phyloP scores from a whole-genome alignment of 2,329 filamentous ascomycete genomes.

The Penicillium sclerotiorum region DNA sequence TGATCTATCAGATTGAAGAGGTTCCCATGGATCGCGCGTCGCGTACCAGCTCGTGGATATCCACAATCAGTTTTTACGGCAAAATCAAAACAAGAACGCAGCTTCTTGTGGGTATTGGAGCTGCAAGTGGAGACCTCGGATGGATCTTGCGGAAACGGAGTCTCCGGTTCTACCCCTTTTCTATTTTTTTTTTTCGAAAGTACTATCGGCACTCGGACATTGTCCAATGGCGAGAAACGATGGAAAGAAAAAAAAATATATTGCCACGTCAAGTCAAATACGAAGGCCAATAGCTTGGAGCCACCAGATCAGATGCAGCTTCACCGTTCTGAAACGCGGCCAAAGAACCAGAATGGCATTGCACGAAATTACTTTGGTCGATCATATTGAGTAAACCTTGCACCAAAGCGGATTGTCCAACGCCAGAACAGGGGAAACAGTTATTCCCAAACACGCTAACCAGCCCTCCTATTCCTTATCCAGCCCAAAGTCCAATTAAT shows the following conservation, averaged over 20 bases:
- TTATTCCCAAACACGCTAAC: slow-evolving; percentile 24
- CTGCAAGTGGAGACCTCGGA: slow-evolving; percentile 26
- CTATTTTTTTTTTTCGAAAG: slow-evolving; percentile 6
- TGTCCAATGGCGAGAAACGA: neutral
- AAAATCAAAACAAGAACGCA: slow-evolving; percentile 12
- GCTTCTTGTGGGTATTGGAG: slow-evolving; percentile 18
- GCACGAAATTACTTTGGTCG: slow-evolving; percentile 26
- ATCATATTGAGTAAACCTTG: slow-evolving; percentile 21
- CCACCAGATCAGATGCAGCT: slow-evolving; percentile 15
- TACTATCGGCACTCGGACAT: neutral
- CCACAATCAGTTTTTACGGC: slow-evolving; percentile 3
- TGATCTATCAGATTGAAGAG: neutral
- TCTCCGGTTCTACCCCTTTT: slow-evolving; percentile 10
- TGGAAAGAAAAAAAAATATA: neutral
- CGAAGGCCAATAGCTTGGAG: neutral
- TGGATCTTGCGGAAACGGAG: slow-evolving; percentile 20
- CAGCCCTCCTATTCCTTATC: slow-evolving; percentile 12
- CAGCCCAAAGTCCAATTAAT: slow-evolving; percentile 19
- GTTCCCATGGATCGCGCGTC: neutral
- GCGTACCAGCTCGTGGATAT: slow-evolving; percentile 10
- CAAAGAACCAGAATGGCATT: slow-evolving; percentile 6
- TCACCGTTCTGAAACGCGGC: slow-evolving; percentile 21
- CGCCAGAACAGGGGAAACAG: slow-evolving; percentile 16
- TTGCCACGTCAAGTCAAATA: slow-evolving; percentile 1
- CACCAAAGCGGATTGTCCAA: slow-evolving; percentile 20